A percentile compares a stretch with the other conserved stretches of the same genome.
Conservation (phyloP, 2,329 filamentous ascomycete species). For the Colletotrichum sp. region DNA sequence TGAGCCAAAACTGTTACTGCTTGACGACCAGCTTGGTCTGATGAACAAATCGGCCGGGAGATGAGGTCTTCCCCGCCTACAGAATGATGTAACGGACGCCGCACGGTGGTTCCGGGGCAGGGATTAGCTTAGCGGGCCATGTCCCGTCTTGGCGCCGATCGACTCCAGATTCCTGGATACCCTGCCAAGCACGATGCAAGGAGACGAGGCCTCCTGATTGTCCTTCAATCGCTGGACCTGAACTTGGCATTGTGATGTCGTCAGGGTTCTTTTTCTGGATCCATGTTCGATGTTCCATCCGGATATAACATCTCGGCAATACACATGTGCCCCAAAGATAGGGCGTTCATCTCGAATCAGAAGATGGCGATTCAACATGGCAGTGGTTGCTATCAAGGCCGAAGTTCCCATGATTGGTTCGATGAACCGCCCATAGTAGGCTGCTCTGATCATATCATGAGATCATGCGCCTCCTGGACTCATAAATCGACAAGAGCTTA, state of each 20-base stretch:
- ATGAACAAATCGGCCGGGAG: neutral
- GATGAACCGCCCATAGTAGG: neutral
- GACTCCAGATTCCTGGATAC: slow-evolving; percentile 16
- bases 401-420: neutral
- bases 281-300: neutral
- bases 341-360: neutral
- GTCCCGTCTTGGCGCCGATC: slow-evolving; percentile 20
- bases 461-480: neutral
- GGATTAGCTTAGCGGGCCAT: slow-evolving; percentile 20
- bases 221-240: neutral
- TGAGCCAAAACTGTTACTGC: neutral
- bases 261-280: neutral
- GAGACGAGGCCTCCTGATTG: neutral
- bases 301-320: neutral
- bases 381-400: neutral
- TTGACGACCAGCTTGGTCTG: neutral
- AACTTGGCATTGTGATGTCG: neutral
- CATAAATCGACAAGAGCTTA: neutral
- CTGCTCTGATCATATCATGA: neutral
- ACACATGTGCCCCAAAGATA: neutral
- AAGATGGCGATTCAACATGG: neutral
- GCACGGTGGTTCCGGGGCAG: slow-evolving; percentile 12
- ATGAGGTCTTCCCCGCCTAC: slow-evolving; percentile 8
- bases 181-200: slow-evolving; percentile 6
- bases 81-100: slow-evolving; percentile 18